Percentiles rank a stretch among this genome's conserved stretches.
phyloP scores from a whole-genome alignment of 2,329 filamentous ascomycete genomes.

The Neofusicoccum sp. region DNA sequence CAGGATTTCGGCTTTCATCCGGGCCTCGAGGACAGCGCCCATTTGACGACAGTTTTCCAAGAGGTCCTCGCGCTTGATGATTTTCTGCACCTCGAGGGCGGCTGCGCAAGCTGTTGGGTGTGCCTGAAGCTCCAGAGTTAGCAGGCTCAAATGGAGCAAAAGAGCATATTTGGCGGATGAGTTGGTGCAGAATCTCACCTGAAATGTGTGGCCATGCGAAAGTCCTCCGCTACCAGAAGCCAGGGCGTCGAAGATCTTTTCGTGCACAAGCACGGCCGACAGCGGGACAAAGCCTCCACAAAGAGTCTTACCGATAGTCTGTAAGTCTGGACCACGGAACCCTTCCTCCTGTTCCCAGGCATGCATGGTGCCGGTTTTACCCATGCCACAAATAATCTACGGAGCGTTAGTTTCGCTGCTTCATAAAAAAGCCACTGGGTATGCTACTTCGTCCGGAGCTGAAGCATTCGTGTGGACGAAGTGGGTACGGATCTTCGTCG shows the following conservation, averaged over 20 bases:
- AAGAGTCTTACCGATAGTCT: conserved; percentile 13
- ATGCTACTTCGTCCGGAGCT: too few species aligned
- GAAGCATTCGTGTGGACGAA: too few species aligned
- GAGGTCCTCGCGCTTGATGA: not conserved
- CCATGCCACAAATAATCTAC: conserved; percentile 37
- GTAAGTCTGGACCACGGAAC: conserved; percentile 11
- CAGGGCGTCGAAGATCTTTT: conserved; percentile 13
- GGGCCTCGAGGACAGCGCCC: conserved; percentile 5
- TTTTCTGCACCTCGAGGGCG: conserved; percentile 15
- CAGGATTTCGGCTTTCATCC: conserved; percentile 6
- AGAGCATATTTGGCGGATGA: not conserved
- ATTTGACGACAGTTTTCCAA: conserved; percentile 2
- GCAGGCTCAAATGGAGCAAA: not conserved
- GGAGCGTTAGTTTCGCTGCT: too few species aligned
- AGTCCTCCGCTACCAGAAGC: conserved; percentile 6
- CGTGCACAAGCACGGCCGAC: conserved; percentile 10
- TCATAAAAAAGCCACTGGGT: too few species aligned
- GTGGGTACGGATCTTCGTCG: too few species aligned
- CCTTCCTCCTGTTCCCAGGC: conserved; percentile 27
- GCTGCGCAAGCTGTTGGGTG: conserved; percentile 16
- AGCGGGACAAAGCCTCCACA: conserved; percentile 14
- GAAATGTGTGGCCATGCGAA: conserved; percentile 15
- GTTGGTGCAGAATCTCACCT: not conserved
- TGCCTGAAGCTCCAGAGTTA: not conserved
- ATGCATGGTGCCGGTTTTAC: conserved; percentile 29